Conservation (phyloP, 495 filamentous ascomycete genomes). For the Polyplosphaeria fusca region DNA sequence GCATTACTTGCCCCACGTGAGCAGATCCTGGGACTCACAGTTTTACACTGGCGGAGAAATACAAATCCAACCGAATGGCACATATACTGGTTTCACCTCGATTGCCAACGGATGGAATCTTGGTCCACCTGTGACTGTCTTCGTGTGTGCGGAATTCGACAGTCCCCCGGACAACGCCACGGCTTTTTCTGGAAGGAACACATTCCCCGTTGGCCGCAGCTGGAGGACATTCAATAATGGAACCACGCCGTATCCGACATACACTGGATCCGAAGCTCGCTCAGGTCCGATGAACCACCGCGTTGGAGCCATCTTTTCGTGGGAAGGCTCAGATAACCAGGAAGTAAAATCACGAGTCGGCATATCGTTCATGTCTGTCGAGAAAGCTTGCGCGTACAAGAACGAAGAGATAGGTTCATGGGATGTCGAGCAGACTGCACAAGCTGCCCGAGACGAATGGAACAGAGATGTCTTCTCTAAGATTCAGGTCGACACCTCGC, state of each 20-base stretch:
- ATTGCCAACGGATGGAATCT: constrained; percentile 40
- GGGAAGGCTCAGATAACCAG: constrained; percentile 17
- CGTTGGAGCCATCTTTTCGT: constrained; percentile 40
- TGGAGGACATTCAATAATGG: constrained; percentile 28
- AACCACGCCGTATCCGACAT: constrained; percentile 33
- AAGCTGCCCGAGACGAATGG: constrained; percentile 36
- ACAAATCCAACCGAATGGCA: constrained; percentile 28
- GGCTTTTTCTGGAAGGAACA: constrained; percentile 37
- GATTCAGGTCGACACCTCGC: constrained; percentile 32
- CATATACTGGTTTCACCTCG: constrained; percentile 36
- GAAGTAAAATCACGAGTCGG: constrained; percentile 38
- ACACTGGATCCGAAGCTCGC: constrained; percentile 24
- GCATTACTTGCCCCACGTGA: constrained; percentile 43
- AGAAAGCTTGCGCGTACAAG: constrained; percentile 40
- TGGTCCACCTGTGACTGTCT: constrained; percentile 37
- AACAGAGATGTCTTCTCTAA: constrained; percentile 41
- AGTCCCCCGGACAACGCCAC: constrained; percentile 27
- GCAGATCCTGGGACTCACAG: constrained; percentile 33
- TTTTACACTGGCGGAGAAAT: constrained; percentile 37
- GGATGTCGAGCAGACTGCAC: constrained; percentile 35
- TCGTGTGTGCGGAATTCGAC: constrained; percentile 42
- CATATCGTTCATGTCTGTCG: constrained; percentile 38
- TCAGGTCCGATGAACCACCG: constrained; percentile 36
- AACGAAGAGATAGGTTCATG: constrained; percentile 36
- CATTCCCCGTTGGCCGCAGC: constrained; percentile 32